Evolutionary conservation across 345 rosid species (phyloP).

Genomic region (Gossypium longicalyx): DNA sequence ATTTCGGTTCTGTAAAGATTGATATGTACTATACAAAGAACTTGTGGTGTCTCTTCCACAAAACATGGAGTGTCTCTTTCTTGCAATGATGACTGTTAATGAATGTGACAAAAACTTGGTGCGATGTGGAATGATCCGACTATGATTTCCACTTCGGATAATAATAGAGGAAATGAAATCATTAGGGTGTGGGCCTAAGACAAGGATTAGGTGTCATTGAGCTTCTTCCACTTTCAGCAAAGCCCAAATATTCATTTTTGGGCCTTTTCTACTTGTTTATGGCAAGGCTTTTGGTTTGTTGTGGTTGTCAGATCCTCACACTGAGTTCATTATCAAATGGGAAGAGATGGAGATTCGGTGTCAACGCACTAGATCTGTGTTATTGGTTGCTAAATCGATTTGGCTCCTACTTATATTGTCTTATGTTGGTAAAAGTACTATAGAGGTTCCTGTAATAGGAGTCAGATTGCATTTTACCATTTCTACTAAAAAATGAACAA

Average conservation of each 20-base stretch:
- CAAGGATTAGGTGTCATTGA: neutral
- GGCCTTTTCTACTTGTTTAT: no score
- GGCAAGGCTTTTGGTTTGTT: no score
- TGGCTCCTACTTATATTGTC: no score
- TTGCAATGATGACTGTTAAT: neutral
- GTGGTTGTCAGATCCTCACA: no score
- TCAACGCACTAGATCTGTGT: no score
- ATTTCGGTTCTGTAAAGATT: neutral
- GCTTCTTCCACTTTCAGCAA: neutral
- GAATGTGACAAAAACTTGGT: neutral
- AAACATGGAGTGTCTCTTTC: neutral
- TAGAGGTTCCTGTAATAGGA: no score
- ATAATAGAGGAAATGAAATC: neutral
- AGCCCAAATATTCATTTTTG: neutral
- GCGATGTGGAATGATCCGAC: neutral
- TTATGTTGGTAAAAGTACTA: no score
- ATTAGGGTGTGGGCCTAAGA: neutral
- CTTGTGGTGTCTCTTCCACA: neutral
- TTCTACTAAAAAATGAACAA: no score
- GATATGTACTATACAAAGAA: neutral
- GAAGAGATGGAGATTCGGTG: no score
- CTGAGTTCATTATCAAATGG: no score
- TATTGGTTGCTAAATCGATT: no score
- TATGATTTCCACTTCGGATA: neutral
- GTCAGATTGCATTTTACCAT: no score